Percentiles rank a stretch among this genome's conserved stretches.
These are phyloP conservation scores for Rhynchospora tenuis DNA, from an alignment of 176 grass and related monocot genomes.

Conservation along the genomic window DNA sequence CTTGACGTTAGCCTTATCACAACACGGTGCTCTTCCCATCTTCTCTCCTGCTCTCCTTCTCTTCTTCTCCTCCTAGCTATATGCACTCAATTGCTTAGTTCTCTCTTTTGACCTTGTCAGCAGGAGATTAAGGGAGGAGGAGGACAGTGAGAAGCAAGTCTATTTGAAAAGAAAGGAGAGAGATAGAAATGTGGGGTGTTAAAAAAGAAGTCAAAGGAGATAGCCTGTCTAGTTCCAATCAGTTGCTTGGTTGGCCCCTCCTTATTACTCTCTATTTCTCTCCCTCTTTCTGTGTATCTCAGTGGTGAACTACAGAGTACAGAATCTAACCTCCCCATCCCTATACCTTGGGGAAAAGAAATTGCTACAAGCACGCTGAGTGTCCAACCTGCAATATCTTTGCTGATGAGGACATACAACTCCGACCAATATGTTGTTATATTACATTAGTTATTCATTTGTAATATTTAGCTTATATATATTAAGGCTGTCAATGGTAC, in stretches of 20 bases:
- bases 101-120: not conserved
- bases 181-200: not conserved
- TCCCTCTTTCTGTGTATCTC: slow-evolving; percentile 21
- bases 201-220: slow-evolving; percentile 36
- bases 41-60: not conserved
- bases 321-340: slow-evolving; percentile 6
- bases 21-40: slow-evolving; percentile 81
- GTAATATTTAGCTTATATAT: too few relatives aligned
- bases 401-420: not conserved
- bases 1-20: slow-evolving; percentile 73
- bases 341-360: slow-evolving; percentile 3
- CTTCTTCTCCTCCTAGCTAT: not conserved
- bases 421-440: not conserved
- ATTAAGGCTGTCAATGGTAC: too few relatives aligned
- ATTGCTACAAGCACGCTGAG: not conserved
- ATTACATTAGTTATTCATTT: too few relatives aligned
- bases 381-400: not conserved
- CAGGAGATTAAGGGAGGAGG: slow-evolving; percentile 6
- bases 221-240: slow-evolving; percentile 28
- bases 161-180: slow-evolving; percentile 31
- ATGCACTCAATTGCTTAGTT: not conserved
- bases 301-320: not conserved
- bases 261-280: not conserved
- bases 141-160: slow-evolving; percentile 14
- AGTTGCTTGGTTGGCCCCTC: slow-evolving; percentile 1